Base-by-base conservation (phyloP, 2,329 filamentous ascomycete genomes). In the Fusarium temperatum region DNA sequence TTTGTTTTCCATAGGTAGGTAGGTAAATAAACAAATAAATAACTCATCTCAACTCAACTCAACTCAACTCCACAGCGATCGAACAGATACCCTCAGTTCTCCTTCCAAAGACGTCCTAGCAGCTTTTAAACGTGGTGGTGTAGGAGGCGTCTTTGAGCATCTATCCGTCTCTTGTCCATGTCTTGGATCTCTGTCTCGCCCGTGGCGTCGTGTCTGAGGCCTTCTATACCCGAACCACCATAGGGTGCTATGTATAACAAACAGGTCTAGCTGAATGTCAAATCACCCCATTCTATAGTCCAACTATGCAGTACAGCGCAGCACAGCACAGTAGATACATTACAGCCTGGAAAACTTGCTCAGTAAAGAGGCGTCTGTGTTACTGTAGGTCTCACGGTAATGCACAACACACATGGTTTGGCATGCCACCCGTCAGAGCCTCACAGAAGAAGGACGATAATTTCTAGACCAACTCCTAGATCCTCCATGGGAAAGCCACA, bases 381-480 rank as follows among this genome's bases (percentile, higher is more conserved):
- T 36, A 42, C 53, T 66, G 22, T 48, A 44, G 54, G 63, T 62
- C 60, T 66, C 66, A 61, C 45, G 47, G 47, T 45, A 54, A 70
- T 66, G 55, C 54, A 70, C 45, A 58, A 58, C 57, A 55, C 69
- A 72, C 68, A 72, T 72, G 68, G 57, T 54, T 48, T 72, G 57
- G 53, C 47, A 68, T 72, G 47, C 42, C 42, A 57, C 68, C 66
- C 38, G 41, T 28, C 55, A 70, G 61, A 67, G 56, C 63, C 68
- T 59, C 69, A 56, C 42, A 32, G 32, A 32, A 62, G 41, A 54
- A 28, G 32, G 35, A 38, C 35, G 51, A 54, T 28, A 38, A 54
- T 38, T 20, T 36, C 51, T 53, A 45, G 36, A 26, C 62, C 41
- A 26, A 35, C 32, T 58, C 51, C 30, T 67, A 20, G 44, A 59